phyloP scores from a whole-genome alignment of 2,329 filamentous ascomycete genomes.

The Nothophaeocryptopus gaeumannii region DNA sequence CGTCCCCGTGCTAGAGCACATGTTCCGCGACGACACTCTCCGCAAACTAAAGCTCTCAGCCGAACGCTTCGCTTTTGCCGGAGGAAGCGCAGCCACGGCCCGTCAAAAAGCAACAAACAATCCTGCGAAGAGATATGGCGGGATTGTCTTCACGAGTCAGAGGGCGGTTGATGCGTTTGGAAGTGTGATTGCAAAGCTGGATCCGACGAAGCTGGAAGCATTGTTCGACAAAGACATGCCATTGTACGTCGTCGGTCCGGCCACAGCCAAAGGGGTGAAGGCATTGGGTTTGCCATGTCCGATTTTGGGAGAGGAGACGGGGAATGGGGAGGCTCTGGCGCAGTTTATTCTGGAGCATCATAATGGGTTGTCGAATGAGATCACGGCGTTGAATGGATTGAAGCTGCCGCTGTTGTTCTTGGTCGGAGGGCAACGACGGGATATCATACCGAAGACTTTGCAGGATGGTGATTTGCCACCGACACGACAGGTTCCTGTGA shows the following conservation, averaged over 20 bases:
- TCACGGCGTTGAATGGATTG: constrained; percentile 29
- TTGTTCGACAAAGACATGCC: constrained; percentile 50
- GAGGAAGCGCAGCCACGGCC: constrained; percentile 26
- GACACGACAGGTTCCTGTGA: constrained; percentile 60
- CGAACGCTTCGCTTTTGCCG: constrained; percentile 40
- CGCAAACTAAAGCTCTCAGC: constrained; percentile 54
- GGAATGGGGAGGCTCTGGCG: constrained; percentile 78
- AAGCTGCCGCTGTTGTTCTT: constrained; percentile 75
- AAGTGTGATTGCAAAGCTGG: constrained; percentile 57
- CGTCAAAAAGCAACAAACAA: constrained; percentile 33
- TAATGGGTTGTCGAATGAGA: constrained; percentile 39
- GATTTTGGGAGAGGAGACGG: constrained; percentile 76
- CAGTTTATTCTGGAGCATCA: constrained; percentile 78
- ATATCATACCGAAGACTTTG: constrained; percentile 82
- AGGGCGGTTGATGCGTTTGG: constrained; percentile 77
- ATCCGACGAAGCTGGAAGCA: constrained; percentile 32
- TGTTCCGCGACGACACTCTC: constrained; percentile 61
- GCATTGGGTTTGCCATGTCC: constrained; percentile 51
- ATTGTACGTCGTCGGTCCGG: constrained; percentile 79
- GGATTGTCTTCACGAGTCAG: constrained; percentile 81
- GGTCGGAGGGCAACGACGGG: constrained; percentile 83
- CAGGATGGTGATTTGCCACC: constrained; percentile 55
- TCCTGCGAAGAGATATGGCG: constrained; percentile 58
- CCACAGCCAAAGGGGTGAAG: constrained; percentile 70
- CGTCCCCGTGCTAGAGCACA: constrained; percentile 73